Evolutionary conservation across 169 alveolate species (phyloP), one percentile per base, ranked within the genome.

Genomic region (Eimeria maxima): DNA sequence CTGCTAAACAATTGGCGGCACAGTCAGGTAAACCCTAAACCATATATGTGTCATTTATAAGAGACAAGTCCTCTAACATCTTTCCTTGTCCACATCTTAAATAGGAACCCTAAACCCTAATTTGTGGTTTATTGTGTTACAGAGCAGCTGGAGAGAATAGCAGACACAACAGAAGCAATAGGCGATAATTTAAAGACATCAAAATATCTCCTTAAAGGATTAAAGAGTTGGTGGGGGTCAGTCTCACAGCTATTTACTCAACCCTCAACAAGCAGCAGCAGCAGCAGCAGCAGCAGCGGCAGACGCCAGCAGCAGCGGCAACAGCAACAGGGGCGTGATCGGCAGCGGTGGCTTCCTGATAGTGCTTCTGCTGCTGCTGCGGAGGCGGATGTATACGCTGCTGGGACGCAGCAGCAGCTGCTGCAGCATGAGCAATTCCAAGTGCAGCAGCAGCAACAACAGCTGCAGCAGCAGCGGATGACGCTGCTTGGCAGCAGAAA

Each of bases 191-290:
- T 95, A 11, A 47, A 84, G 81, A 63, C 96, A 3, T 86, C 96
- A 38, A 83, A 81, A 60, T 63, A 84, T 67, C 33, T 95, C 29
- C 90, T 95, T 3, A 76, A 95, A 16, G 96, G 96, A 10, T 60
- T 95, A 73, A 95, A 95, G 90, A 44, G 88, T 11, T 95, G 96
- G 96, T 95, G 96, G 96, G 93, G 93, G 45, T 44, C 92, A 4
- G 47, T 94, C 3, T 33, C 94, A 29, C 93, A 94, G 88, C 45
- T 57, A 14, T 94, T 94, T 63, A 42, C 93, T 1, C 74, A 47
- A 16, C 69, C 69, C 0, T 8, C 63, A 53, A 16, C 63, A 53
- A 53, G 63, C 63, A 53, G 63, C 63, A 60, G 69, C 69, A 60
- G n/a, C 69, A 60, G 69, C 69, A 60, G 69, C n/a, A 60, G 69